These are phyloP conservation scores for Bathelium albidoporum DNA, from an alignment of 495 filamentous ascomycete species.

Conservation along the genomic window DNA sequence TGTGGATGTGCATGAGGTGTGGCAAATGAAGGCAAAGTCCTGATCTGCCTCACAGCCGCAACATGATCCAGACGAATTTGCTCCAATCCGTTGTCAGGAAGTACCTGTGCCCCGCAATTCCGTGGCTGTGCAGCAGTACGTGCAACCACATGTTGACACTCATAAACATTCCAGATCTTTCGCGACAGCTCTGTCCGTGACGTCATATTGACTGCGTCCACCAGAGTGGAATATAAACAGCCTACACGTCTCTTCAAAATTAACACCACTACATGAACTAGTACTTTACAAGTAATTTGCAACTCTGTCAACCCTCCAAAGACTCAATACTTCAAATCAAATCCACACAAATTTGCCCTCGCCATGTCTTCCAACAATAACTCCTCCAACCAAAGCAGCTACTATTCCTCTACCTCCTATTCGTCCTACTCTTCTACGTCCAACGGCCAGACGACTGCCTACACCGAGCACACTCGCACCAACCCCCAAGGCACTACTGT, in stretches of 20 bases:
- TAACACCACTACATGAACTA: not conserved
- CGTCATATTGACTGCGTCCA: not conserved
- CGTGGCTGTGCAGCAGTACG: not conserved
- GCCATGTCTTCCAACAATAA: not conserved
- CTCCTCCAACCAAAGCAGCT: not conserved
- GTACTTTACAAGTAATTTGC: not conserved
- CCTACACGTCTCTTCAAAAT: not conserved
- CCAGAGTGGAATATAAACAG: not conserved
- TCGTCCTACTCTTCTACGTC: not conserved
- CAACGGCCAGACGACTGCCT: not conserved
- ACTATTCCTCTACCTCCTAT: not conserved
- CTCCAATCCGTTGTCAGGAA: not conserved
- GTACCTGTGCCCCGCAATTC: not conserved
- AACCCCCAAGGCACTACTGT: not conserved
- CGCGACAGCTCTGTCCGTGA: not conserved
- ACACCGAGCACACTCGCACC: not conserved
- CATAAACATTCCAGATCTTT: conserved; percentile 4
- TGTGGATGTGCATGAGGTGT: not conserved
- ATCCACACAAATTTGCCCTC: not conserved
- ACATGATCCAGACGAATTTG: not conserved
- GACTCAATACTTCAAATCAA: not conserved
- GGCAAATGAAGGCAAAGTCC: not conserved
- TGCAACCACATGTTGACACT: not conserved
- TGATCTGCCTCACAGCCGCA: not conserved
- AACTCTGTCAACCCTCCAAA: not conserved